These are phyloP conservation scores for Sclerospora graminicola DNA, from an alignment of 352 stramenopile genomes.

Conservation along the genomic window DNA sequence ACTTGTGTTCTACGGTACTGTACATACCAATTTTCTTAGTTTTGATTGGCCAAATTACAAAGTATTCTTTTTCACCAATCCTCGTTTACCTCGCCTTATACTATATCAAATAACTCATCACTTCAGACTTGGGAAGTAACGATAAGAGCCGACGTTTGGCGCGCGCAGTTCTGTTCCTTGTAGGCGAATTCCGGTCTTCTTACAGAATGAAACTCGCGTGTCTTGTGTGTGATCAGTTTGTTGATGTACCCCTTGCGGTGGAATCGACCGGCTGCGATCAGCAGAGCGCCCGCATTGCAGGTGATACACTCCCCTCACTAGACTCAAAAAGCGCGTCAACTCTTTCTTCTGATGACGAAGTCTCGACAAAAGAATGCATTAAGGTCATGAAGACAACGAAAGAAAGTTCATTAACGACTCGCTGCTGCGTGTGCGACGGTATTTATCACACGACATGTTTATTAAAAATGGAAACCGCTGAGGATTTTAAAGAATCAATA, in stretches of 20 bases:
- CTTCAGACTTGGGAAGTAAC: constrained; percentile 8
- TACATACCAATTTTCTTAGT: too few species aligned
- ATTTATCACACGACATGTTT: constrained; percentile 37
- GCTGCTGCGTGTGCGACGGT: constrained; percentile 27
- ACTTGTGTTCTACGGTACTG: too few species aligned
- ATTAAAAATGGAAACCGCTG: background rate
- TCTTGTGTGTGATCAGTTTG: constrained; percentile 27
- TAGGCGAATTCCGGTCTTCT: background rate
- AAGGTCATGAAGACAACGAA: background rate
- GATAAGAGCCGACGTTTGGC: constrained; percentile 10
- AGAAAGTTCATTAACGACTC: constrained; percentile 8
- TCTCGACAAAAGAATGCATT: background rate
- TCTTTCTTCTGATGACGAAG: background rate
- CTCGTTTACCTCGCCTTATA: background rate
- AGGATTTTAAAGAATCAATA: background rate
- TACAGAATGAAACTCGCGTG: constrained; percentile 30
- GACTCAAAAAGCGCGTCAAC: constrained; percentile 2
- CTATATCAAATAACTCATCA: constrained; percentile 11
- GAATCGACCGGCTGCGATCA: background rate
- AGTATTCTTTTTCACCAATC: constrained; percentile 8
- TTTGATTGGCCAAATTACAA: too few species aligned
- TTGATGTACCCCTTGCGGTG: constrained; percentile 3
- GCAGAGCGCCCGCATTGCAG: constrained; percentile 9
- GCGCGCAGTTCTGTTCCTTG: constrained; percentile 2
- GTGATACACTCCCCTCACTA: background rate